Evolutionary conservation across 2,329 filamentous ascomycete genomes (phyloP).

Genomic region (Penicillium sp.): DNA sequence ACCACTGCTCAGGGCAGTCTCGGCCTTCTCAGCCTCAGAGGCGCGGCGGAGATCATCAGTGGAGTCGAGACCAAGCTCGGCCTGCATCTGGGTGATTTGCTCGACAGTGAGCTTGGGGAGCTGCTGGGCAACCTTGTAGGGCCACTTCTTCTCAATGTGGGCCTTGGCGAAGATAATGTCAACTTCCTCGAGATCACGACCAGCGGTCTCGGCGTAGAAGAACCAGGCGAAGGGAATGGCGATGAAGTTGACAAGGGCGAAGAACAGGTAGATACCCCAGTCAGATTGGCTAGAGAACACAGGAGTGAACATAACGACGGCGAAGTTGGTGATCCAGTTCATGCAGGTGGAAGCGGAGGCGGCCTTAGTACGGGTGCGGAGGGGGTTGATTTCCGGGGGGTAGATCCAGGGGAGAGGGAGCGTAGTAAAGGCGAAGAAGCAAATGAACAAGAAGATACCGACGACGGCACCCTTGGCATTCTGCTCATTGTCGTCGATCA

Average conservation of each 20-base stretch:
- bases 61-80: conserved; percentile 24
- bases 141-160: conserved; percentile 35
- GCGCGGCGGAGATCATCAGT: conserved; percentile 1
- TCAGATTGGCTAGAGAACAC: conserved; percentile 35
- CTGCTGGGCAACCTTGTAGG: conserved; percentile 26
- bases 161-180: conserved; percentile 44
- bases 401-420: conserved; percentile 61
- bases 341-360: conserved; percentile 53
- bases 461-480: conserved; percentile 47
- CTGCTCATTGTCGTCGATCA: conserved; percentile 24
- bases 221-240: conserved; percentile 55
- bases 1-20: conserved; percentile 22
- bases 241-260: conserved; percentile 38
- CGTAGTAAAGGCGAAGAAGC: conserved; percentile 65
- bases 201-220: conserved; percentile 52
- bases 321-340: conserved; percentile 58
- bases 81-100: conserved; percentile 27
- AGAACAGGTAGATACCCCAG: conserved; percentile 46
- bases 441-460: conserved; percentile 67
- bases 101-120: conserved; percentile 32
- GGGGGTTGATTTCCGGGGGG: conserved; percentile 53
- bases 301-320: conserved; percentile 50
- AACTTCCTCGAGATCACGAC: conserved; percentile 42
- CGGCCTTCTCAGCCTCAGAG: conserved; percentile 17
- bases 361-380: conserved; percentile 55